Evolutionary conservation across 805 yeast genomes (phyloP), one percentile per base, ranked within the genome.

Genomic region (Candida hispaniensis): DNA sequence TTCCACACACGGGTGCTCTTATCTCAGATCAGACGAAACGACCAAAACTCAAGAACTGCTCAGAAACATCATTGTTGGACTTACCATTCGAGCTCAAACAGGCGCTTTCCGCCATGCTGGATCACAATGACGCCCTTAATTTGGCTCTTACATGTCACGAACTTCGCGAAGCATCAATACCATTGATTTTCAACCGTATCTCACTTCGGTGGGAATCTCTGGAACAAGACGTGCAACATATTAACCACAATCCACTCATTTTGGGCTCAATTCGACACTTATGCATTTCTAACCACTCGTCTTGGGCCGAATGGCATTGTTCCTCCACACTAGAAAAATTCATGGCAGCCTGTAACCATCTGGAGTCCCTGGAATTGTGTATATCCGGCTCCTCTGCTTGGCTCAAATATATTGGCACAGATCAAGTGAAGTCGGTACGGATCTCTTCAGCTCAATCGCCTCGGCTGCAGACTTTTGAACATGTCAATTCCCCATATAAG

Each of bases 251-350:
- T 12, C 20, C 14, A 20, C 26, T 10, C 15, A 6, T n/a, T 15
- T 34, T 1, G 30, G 26, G 6, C 18, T 16, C 5, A 20, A 26
- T 34, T 15, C 38, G 26, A 11, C 14, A 30, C 3, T 13, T 34
- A n/a, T 26, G 21, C 19, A 26, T 34, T 15, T 26, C 38, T 10
- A 34, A 40, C 9, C 43, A 39, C 14, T 40, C 43, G 16, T 34
- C 41, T 7, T 34, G 28, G 7, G 43, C 43, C 13, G 43, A 41
- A 14, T 41, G 43, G 43, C 41, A 40, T 20, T 30, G 40, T 7
- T 21, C 39, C 5, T 30, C 25, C 16, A 15, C 16, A 10, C 35
- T 41, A 18, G 34, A 19, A 14, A 35, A 34, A 16, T 19, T 41
- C n/a, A 26, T 41, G 26, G 14, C 23, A 7, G 11, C 26, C 18